Evolutionary conservation across 2,329 filamentous ascomycete species (phyloP), one percentile per base, ranked within the genome.

Genomic region (Samsoniella hepiali): DNA sequence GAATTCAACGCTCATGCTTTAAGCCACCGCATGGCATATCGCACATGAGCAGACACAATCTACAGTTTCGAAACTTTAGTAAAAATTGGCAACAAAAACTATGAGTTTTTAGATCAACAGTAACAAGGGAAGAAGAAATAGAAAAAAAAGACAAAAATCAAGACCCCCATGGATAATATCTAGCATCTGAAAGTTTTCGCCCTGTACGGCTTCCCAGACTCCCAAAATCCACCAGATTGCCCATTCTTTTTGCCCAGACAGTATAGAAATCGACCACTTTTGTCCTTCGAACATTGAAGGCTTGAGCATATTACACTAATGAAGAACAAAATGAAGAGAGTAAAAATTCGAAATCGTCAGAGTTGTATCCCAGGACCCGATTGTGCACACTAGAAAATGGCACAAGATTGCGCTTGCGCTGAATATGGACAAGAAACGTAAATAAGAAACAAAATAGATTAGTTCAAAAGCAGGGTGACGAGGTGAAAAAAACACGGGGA

Each of bases 361-460:
- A 63, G 42, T 47, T 56, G 44, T 63, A 63, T 63, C 45, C 53
- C 60, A 58, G 53, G 36, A 34, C 53, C 31, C 44, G 45, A 57
- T 31, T 50, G 58, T 40, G 56, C 44, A 29, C 13, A 53, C 22
- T 22, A 22, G 22, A 22, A 22, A n/a, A 42, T 32, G 49, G 29
- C n/a, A 27, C 29, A 34, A 27, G 40, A 10, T 34, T 34, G 47
- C 36, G 58, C 49, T 61, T n/a, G 47, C 27, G 50, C 22, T 32
- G 45, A 63, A 57, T 63, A 57, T 63, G 60, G 57, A 63, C 60
- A 63, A 63, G 60, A 58, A 63, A 54, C 49, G 31, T 44, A 61
- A 10, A 61, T 61, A 49, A 29, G 49, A 53, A 49, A 36, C 27
- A 11, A 22, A 61, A 61, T 57, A 57, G 45, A 56, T 62, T 63